phyloP scores from a whole-genome alignment of 192 early-diverging fungal genomes.

The Globomyces pollinis-pini region DNA sequence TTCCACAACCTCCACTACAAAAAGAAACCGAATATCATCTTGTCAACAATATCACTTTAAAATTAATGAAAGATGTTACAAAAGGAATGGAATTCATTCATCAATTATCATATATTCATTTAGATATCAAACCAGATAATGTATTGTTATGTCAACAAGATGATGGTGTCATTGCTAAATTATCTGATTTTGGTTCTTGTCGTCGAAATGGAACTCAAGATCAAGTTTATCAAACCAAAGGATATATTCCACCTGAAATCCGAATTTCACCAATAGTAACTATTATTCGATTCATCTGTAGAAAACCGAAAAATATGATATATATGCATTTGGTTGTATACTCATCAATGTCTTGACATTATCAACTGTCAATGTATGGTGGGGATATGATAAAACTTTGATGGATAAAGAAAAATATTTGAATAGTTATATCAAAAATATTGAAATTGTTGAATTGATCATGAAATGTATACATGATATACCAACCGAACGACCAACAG shows the following conservation, averaged over 20 bases:
- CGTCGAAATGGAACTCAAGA: neutral
- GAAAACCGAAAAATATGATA: constrained; percentile 12
- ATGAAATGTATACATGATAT: no score
- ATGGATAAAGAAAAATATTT: no score
- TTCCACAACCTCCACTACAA: no score
- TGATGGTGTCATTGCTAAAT: neutral
- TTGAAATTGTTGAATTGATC: no score
- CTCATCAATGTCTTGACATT: no score
- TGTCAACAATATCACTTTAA: no score
- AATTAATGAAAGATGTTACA: neutral
- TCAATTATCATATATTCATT: neutral
- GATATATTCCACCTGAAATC: constrained; percentile 1
- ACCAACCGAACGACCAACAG: no score
- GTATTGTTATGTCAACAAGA: neutral
- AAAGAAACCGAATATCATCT: neutral
- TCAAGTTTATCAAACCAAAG: neutral
- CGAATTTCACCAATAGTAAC: neutral
- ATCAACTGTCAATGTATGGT: no score
- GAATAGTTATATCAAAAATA: no score
- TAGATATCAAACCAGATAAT: constrained; percentile 3
- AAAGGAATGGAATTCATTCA: constrained; percentile 4
- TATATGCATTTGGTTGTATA: constrained; percentile 7
- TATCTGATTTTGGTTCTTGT: constrained; percentile 7
- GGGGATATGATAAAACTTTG: no score
- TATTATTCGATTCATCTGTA: neutral